These are phyloP conservation scores for Rhododendron vialii DNA, from an alignment of 148 eudicot genomes.

Conservation along the genomic window DNA sequence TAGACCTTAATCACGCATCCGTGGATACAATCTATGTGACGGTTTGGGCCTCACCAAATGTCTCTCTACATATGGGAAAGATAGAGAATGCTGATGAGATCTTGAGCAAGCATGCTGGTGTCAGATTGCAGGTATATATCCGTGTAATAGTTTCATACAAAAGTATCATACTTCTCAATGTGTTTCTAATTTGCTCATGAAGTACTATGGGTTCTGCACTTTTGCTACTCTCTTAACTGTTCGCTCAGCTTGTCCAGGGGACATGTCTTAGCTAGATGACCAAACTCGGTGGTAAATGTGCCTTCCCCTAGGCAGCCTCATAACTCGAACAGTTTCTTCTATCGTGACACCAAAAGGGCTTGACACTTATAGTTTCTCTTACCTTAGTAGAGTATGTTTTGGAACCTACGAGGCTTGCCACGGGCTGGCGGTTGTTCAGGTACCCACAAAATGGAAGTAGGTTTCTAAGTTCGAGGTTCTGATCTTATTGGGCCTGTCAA, in stretches of 20 bases:
- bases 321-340: not conserved
- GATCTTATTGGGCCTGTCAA: not conserved
- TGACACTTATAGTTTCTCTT: not conserved
- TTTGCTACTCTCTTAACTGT: not conserved
- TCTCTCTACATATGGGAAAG: constrained; percentile 89
- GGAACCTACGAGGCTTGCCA: not conserved
- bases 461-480: not conserved
- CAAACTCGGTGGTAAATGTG: not conserved
- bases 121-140: constrained; percentile 73
- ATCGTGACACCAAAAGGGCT: not conserved
- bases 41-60: constrained; percentile 72
- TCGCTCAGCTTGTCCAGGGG: not conserved
- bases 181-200: not conserved
- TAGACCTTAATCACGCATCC: constrained; percentile 71
- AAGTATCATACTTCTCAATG: not conserved
- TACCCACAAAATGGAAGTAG: not conserved
- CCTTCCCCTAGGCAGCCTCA: not conserved
- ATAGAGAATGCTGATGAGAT: constrained; percentile 86
- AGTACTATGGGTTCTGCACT: not conserved
- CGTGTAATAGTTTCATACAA: not conserved
- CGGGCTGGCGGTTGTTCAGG: not conserved
- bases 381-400: not conserved
- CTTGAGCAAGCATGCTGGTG: constrained; percentile 77
- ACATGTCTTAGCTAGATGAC: not conserved
- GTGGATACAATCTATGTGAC: constrained; percentile 84